Conservation (phyloP, 108 stramenopile genomes). For the Cyclostephanos tholiformis region DNA sequence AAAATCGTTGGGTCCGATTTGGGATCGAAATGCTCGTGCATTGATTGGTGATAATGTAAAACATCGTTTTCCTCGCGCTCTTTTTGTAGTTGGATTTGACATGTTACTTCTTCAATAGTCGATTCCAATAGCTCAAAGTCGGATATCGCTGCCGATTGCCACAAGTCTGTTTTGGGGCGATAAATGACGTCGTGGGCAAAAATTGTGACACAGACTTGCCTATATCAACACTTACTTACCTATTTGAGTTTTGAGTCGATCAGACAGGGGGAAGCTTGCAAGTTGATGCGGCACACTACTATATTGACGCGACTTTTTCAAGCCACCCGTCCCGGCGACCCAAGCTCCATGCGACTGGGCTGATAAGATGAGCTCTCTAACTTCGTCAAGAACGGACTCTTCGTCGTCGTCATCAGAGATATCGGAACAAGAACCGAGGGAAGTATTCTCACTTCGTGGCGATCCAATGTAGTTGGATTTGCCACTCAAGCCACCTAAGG, state of each 20-base stretch:
- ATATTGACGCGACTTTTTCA: constrained; percentile 35
- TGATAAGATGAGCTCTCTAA: constrained; percentile 68
- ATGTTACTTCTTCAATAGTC: constrained; percentile 78
- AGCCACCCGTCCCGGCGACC: constrained; percentile 67
- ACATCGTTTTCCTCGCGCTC: constrained; percentile 42
- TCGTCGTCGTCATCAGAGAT: constrained; percentile 40
- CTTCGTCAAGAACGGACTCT: constrained; percentile 72
- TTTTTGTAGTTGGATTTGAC: constrained; percentile 70
- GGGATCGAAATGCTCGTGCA: constrained; percentile 60
- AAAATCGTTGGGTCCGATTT: constrained; percentile 75
- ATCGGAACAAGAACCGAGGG: constrained; percentile 13
- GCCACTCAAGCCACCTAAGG: constrained; percentile 53
- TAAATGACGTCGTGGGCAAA: background rate
- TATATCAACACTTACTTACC: constrained; percentile 9
- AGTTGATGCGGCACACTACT: constrained; percentile 49
- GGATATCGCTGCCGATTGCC: constrained; percentile 79
- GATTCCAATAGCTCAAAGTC: constrained; percentile 86
- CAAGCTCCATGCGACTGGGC: constrained; percentile 79
- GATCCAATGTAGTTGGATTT: constrained; percentile 23
- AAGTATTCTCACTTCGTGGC: constrained; percentile 9
- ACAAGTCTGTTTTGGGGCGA: constrained; percentile 51
- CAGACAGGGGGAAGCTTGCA: constrained; percentile 68
- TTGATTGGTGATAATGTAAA: background rate
- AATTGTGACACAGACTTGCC: background rate
- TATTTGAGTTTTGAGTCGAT: constrained; percentile 73